Percentiles rank a stretch among this genome's conserved stretches.
Conservation (phyloP, 306 rosid species). For the Citrullus colocynthis region DNA sequence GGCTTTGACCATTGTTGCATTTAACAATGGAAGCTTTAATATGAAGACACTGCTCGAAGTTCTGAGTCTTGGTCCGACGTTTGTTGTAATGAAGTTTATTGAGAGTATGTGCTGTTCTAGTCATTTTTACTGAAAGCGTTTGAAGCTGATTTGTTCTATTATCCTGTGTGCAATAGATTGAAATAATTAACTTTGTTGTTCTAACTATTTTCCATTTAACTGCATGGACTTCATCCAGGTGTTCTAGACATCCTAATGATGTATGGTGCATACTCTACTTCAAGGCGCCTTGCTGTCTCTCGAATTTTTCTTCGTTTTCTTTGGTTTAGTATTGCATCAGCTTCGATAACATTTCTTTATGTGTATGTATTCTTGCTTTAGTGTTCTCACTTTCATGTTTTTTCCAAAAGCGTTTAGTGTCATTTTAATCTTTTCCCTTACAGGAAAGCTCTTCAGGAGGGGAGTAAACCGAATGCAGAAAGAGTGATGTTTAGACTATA, state of each 20-base stretch:
- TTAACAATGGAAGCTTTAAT: slow-evolving; percentile 48
- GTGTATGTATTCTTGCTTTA: slow-evolving; percentile 38
- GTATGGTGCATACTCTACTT: slow-evolving; percentile 89
- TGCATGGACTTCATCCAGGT: slow-evolving; percentile 31
- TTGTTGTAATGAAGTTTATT: slow-evolving; percentile 69
- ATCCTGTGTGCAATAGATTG: not conserved
- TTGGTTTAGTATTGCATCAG: slow-evolving; percentile 75
- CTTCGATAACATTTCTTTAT: slow-evolving; percentile 56
- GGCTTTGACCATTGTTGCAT: slow-evolving; percentile 79
- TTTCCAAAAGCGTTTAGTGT: slow-evolving; percentile 3
- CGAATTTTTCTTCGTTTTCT: slow-evolving; percentile 77
- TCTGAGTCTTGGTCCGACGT: slow-evolving; percentile 94
- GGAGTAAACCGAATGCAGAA: slow-evolving; percentile 37
- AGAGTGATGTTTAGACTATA: slow-evolving; percentile 43
- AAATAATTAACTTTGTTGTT: not conserved
- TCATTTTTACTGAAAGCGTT: not conserved
- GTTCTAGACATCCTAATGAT: slow-evolving; percentile 84
- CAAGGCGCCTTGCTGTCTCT: slow-evolving; percentile 56
- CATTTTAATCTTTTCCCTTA: slow-evolving; percentile 12
- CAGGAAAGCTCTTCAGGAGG: slow-evolving; percentile 87
- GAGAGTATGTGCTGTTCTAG: slow-evolving; percentile 50
- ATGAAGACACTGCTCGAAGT: slow-evolving; percentile 61
- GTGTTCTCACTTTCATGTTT: not conserved
- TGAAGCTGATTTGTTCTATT: not conserved
- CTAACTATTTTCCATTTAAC: not conserved